Evolutionary conservation across 2,329 filamentous ascomycete species (phyloP), one percentile per base, ranked within the genome.

Genomic region (Grosmannia serpens): DNA sequence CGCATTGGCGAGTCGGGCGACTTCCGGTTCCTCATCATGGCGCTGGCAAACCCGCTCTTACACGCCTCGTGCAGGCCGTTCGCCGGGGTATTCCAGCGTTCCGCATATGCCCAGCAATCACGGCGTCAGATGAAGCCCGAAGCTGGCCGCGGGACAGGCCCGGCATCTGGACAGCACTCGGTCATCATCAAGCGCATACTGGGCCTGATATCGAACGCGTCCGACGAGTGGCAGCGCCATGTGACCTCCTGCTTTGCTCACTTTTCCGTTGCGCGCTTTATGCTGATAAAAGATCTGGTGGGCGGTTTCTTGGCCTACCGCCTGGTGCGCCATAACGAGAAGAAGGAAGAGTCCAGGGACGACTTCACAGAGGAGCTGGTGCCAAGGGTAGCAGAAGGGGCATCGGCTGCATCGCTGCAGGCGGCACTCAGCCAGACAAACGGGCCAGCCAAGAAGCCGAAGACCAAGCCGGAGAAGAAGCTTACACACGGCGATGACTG

Each of bases 161-260:
- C 73, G 9, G 67, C 76, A 13, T 76, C 81, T 29, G 86, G 85
- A 1, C 83, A 88, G 60, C 88, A 95, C 70, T 91, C 88, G 2
- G 87, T 87, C 5, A 87, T 96, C 57, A 82, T 95, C 65, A 96
- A 96, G 70, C 83, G 91, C 44, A 85, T 95, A 46, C 70, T 95
- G 29, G 91, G 91, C 1, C 74, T 96, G 11, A 68, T 95, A 27
- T 87, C 89, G 1, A 89, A 95, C 68, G 76, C 88, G 15, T 80
- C 89, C 0, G 81, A 83, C 59, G 81, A 86, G 59, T 91, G 88
- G 64, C 91, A 95, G 65, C 85, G 86, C 57, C 83, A 87, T 64
- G 72, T 95, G 29, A 83, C 91, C 11, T 80, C 81, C 8, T 96
- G 90, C 90, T 85, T 95, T 65, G 83, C 87, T 15, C 81, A 83